A percentile compares a stretch with the other conserved stretches of the same genome.
Conservation (phyloP, 2,329 filamentous ascomycete species). For the Epicoccum sorghinum region DNA sequence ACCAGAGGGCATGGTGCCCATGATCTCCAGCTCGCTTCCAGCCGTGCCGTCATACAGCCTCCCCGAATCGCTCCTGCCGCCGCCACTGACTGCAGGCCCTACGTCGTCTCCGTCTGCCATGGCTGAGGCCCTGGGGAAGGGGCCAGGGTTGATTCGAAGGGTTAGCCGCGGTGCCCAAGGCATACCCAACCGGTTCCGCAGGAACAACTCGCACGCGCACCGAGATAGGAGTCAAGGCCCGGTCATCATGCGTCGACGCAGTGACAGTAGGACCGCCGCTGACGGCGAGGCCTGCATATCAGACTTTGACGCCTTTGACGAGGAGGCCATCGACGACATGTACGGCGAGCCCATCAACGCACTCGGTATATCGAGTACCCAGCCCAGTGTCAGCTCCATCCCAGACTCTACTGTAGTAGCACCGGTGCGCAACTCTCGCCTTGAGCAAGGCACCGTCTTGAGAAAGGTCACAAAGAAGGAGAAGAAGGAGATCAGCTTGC, state of each 20-base stretch:
- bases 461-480: conserved; percentile 86
- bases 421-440: conserved; percentile 75
- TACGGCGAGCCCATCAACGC: conserved; percentile 49
- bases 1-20: conserved; percentile 66
- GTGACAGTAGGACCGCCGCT: conserved; percentile 81
- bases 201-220: conserved; percentile 75
- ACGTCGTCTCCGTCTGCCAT: conserved; percentile 62
- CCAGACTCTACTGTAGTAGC: conserved; percentile 58
- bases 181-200: conserved; percentile 71
- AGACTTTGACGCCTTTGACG: conserved; percentile 57
- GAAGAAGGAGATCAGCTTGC: conserved; percentile 73
- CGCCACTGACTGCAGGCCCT: conserved; percentile 54
- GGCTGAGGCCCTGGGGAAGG: conserved; percentile 66
- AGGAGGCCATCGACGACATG: conserved; percentile 56
- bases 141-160: conserved; percentile 76
- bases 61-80: conserved; percentile 71
- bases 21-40: conserved; percentile 58
- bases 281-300: conserved; percentile 55
- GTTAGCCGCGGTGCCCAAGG: conserved; percentile 81
- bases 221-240: conserved; percentile 90
- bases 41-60: conserved; percentile 65
- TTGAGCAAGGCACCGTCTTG: conserved; percentile 79
- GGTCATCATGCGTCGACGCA: conserved; percentile 82
- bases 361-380: conserved; percentile 49
- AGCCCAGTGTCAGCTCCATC: conserved; percentile 42